Conservation (phyloP, 2,329 filamentous ascomycete genomes). For the Parascedosporium putredinis region DNA sequence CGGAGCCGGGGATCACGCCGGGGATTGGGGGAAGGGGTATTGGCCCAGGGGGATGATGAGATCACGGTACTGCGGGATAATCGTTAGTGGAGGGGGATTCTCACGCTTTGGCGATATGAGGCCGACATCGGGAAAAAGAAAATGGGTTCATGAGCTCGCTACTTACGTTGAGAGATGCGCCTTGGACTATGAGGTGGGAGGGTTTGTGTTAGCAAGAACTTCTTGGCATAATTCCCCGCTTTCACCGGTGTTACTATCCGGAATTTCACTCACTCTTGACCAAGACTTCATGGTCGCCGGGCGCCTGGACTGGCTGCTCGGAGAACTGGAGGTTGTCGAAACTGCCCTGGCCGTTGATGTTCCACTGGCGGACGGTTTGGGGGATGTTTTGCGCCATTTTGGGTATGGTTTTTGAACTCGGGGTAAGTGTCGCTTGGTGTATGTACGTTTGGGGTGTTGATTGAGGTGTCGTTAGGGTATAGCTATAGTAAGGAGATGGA, state of each 20-base stretch:
- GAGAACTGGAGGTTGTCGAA: conserved; percentile 51
- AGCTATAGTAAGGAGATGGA: too few species aligned
- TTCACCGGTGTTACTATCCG: too few species aligned
- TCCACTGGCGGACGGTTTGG: conserved; percentile 46
- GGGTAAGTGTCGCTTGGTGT: too few species aligned
- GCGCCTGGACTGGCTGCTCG: conserved; percentile 44
- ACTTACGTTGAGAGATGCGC: neutral
- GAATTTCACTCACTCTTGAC: conserved; percentile 50
- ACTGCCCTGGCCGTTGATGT: conserved; percentile 34
- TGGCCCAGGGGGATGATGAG: conserved; percentile 37
- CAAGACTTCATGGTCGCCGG: conserved; percentile 62
- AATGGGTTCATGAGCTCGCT: too few species aligned
- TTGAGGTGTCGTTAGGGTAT: too few species aligned
- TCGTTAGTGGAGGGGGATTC: neutral
- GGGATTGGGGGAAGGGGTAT: conserved; percentile 33
- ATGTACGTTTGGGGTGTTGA: too few species aligned
- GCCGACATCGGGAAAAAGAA: neutral
- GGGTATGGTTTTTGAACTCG: too few species aligned
- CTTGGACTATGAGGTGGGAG: neutral
- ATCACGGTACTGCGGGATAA: conserved; percentile 35
- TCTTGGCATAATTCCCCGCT: too few species aligned
- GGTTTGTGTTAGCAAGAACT: too few species aligned
- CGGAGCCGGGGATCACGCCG: conserved; percentile 39
- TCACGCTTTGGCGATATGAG: neutral
- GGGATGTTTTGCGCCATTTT: conserved; percentile 19